Evolutionary conservation across 495 filamentous ascomycete species (phyloP).

Genomic region (Penicillium flavigenum): DNA sequence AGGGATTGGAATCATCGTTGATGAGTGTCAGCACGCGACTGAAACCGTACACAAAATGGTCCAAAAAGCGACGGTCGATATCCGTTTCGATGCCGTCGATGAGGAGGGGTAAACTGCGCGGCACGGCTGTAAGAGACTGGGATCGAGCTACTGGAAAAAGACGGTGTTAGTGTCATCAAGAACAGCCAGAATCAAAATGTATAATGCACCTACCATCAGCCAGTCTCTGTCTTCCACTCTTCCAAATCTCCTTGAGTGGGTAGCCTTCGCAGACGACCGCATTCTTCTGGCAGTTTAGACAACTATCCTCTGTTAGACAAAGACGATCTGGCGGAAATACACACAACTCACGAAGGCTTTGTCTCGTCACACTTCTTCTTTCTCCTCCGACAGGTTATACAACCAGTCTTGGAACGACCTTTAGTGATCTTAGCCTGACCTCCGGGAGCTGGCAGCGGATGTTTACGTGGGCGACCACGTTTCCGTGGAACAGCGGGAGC

Average conservation of each 20-base stretch:
- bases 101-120: conserved; percentile 69
- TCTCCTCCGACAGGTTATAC: conserved; percentile 83
- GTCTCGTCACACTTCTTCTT: conserved; percentile 98
- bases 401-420: conserved; percentile 90
- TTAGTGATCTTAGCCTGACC: conserved; percentile 69
- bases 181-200: conserved; percentile 1
- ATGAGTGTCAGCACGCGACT: conserved; percentile 81
- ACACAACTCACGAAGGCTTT: conserved; percentile 64
- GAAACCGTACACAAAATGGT: conserved; percentile 80
- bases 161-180: conserved; percentile 16
- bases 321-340: background rate
- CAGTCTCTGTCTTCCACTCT: conserved; percentile 72
- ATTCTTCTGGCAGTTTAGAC: conserved; percentile 91
- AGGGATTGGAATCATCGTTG: conserved; percentile 82
- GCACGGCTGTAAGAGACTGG: conserved; percentile 39
- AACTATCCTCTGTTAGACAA: conserved; percentile 37
- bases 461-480: conserved; percentile 82
- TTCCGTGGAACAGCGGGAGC: conserved; percentile 48
- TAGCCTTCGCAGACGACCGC: conserved; percentile 91
- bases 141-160: conserved; percentile 30
- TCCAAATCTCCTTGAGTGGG: conserved; percentile 85
- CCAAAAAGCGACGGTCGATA: conserved; percentile 78
- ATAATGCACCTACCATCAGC: conserved; percentile 63
- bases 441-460: conserved; percentile 61
- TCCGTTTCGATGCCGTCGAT: conserved; percentile 86